Base-by-base conservation (phyloP, 805 yeast genomes). In the Maudiozyma saulgeensis region DNA sequence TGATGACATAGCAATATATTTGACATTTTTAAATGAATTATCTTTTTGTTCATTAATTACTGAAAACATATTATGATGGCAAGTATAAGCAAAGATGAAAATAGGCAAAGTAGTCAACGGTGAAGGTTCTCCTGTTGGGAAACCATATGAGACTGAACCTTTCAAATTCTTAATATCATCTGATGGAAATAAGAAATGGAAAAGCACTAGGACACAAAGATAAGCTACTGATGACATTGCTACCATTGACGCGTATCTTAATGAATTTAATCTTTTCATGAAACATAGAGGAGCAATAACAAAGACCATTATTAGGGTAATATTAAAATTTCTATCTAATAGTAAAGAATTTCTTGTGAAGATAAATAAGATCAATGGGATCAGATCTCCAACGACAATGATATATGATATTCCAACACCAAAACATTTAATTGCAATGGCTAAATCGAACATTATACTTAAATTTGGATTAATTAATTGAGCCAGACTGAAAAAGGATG, bases 11-110 rank as follows among this genome's bases (percentile, higher is more conserved):
- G 82, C 76, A 38, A 87, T 73, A 18, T 59, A 66, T 49, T 72
- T 68, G 52, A 81, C 70, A 34, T 68, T 70, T 6, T 61, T 51
- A n/a, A 77, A 68, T 0, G 84, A 69, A 52, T 75, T 76, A 55
- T 80, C 80, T 31, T 65, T 67, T 28, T 90, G 75, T 68, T 91
- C 98, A 59, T 90, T 91, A 48, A 89, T 78, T 49, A 90, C 78
- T 1, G 96, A 80, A 59, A 87, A 88, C 88, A 87, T 87, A 68
- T 91, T 91, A 66, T 91, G 97, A 62, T 91, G 97, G 59, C 97
- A 93, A 0, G 98, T 91, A 67, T 81, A 91, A 0, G 96, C 96
- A 72, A 91, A 90, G 13, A 91, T 91, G 56, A 89, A 82, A 54
- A 90, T 85, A n/a, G 97, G 95, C 63, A 90, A 80, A 11, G 93